Evolutionary conservation across 495 filamentous ascomycete genomes (phyloP), one percentile per base, ranked within the genome.

Genomic region (Tuber melanosporum): DNA sequence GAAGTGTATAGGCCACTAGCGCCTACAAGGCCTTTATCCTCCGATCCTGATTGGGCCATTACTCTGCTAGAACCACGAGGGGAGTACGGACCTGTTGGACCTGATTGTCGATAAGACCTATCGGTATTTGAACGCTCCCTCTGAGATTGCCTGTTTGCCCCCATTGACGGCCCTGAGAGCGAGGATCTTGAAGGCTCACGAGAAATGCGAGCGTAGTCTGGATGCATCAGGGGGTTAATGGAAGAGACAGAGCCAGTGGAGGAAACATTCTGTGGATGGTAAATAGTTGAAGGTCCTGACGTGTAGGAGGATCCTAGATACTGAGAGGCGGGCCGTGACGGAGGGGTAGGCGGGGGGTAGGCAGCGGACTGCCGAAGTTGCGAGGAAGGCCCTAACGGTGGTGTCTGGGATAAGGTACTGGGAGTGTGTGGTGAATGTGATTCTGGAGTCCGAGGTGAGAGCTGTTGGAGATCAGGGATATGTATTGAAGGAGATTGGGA

Each of bases 41-140:
- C 75, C 66, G 75, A 75, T 32, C 52, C 74, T n/a, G 74, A 46
- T 71, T 85, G 85, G 36, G 85, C 86, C 85, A 90, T 87, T 39
- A 89, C 89, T 79, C 87, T 89, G 22, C 91, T 93, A 82, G 89
- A 92, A 82, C 91, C 88, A 78, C 91, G 88, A 71, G 90, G 88
- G 74, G 91, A 91, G 71, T 90, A 83, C 43, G 89, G 86, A 49
- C 88, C 89, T 83, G 79, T 79, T 75, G 82, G 74, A 32, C 77
- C 72, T n/a, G 82, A 81, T 75, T 83, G 82, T 73, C 82, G 82
- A 47, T 83, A 83, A 49, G 82, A 80, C 71, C 82, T 78, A 72
- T 83, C 82, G 45, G 82, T 81, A 73, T 81, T 83, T 52, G 82
- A 83, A 69, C 82, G 82, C 32, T 83, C 82, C 52, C 82, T 80